Conservation (phyloP, 2,329 filamentous ascomycete genomes). For the Aspergillus sp. region DNA sequence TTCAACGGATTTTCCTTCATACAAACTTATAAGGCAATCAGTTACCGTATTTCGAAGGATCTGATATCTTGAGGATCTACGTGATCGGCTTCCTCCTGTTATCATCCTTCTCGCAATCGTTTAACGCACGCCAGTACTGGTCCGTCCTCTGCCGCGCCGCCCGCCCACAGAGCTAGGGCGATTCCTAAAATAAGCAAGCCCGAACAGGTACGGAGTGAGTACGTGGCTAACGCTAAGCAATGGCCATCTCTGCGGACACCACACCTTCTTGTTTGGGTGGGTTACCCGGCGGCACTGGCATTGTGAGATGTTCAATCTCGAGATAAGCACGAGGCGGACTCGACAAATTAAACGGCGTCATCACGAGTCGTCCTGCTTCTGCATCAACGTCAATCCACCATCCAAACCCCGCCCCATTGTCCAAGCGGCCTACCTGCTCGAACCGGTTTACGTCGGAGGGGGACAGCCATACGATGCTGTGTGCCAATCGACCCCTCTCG, state of each 20-base stretch:
- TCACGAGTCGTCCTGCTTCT: slow-evolving; percentile 10
- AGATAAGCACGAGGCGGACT: slow-evolving; percentile 11
- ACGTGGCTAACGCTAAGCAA: too few relatives aligned
- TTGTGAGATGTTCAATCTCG: slow-evolving; percentile 1
- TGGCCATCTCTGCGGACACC: not conserved
- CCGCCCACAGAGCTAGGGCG: not conserved
- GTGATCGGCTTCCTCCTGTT: slow-evolving; percentile 10
- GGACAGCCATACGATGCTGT: slow-evolving; percentile 10
- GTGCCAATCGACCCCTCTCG: slow-evolving; percentile 18
- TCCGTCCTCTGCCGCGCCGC: not conserved
- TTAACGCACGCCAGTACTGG: not conserved
- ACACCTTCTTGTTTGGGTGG: slow-evolving; percentile 11
- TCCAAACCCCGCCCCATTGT: slow-evolving; percentile 10
- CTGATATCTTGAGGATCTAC: slow-evolving; percentile 13
- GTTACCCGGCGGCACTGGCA: slow-evolving; percentile 10
- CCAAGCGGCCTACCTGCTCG: slow-evolving; percentile 9
- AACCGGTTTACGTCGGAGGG: slow-evolving; percentile 16
- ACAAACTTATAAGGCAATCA: slow-evolving; percentile 10
- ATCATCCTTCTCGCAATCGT: not conserved
- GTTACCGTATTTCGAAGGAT: slow-evolving; percentile 7
- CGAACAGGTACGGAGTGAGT: not conserved
- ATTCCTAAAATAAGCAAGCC: slow-evolving; percentile 3
- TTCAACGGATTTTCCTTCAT: slow-evolving; percentile 1
- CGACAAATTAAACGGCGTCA: slow-evolving; percentile 13
- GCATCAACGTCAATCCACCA: slow-evolving; percentile 8